phyloP scores from a whole-genome alignment of 2,329 filamentous ascomycete genomes.

The Chaetomiaceae sp. region DNA sequence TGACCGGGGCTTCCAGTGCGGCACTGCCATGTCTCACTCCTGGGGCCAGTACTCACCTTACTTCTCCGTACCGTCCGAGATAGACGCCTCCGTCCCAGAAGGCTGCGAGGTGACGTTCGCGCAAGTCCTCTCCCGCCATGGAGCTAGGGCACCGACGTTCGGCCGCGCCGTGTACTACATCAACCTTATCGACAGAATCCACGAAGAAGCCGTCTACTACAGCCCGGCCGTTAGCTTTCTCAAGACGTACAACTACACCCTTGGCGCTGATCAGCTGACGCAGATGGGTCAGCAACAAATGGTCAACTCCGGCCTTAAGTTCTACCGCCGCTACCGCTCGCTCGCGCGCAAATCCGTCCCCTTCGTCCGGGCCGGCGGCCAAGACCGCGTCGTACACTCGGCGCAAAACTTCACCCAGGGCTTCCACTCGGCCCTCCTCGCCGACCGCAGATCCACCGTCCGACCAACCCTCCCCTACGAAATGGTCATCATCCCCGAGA shows the following conservation, averaged over 20 bases:
- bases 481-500: conserved; percentile 68
- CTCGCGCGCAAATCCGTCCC: conserved; percentile 49
- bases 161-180: conserved; percentile 63
- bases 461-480: conserved; percentile 45
- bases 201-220: conserved; percentile 53
- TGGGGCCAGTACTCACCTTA: conserved; percentile 91
- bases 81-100: conserved; percentile 55
- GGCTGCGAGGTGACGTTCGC: conserved; percentile 75
- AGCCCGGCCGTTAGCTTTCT: conserved; percentile 65
- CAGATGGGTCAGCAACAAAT: conserved; percentile 64
- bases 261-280: conserved; percentile 53
- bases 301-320: conserved; percentile 69
- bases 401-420: conserved; percentile 72
- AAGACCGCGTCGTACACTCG: conserved; percentile 47
- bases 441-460: conserved; percentile 33
- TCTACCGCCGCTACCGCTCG: conserved; percentile 66
- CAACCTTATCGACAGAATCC: conserved; percentile 61
- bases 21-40: conserved; percentile 55
- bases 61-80: conserved; percentile 67
- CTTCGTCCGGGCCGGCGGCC: conserved; percentile 42
- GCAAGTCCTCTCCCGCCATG: conserved; percentile 78
- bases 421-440: conserved; percentile 55
- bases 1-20: conserved; percentile 59
- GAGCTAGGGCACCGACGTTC: conserved; percentile 73
- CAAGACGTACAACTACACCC: conserved; percentile 62